These are phyloP conservation scores for Picea glauca DNA, from an alignment of 75 land plant genomes.

Conservation along the genomic window DNA sequence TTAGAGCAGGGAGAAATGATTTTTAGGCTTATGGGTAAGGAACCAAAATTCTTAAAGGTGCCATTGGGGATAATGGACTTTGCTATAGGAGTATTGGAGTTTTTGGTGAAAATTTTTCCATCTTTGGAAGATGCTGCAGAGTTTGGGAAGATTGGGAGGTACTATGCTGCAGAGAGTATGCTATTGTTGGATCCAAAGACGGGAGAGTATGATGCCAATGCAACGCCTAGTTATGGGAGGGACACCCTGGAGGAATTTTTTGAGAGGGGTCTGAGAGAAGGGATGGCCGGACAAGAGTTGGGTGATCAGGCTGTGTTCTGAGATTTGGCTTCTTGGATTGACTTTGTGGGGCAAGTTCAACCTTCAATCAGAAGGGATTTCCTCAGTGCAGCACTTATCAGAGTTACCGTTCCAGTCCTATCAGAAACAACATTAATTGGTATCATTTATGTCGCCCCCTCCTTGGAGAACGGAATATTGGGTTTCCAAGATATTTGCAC, in stretches of 20 bases:
- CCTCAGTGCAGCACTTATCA: no score
- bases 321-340: not conserved
- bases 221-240: slow-evolving; percentile 95
- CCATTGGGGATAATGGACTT: slow-evolving; percentile 94
- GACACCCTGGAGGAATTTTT: slow-evolving; percentile 96
- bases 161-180: slow-evolving; percentile 99
- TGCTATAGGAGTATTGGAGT: slow-evolving; percentile 76
- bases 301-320: slow-evolving; percentile 88
- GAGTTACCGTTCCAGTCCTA: no score
- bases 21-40: slow-evolving; percentile 67
- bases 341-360: no score
- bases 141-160: slow-evolving; percentile 95
- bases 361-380: no score
- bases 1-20: slow-evolving; percentile 92
- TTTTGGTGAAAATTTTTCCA: slow-evolving; percentile 78
- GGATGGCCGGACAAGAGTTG: slow-evolving; percentile 97
- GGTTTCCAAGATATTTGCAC: no score
- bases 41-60: slow-evolving; percentile 90
- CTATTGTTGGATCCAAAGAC: slow-evolving; percentile 75
- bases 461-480: no score
- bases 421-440: no score
- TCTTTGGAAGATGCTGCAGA: slow-evolving; percentile 88
- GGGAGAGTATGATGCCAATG: slow-evolving; percentile 83
- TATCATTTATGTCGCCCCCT: no score
- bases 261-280: slow-evolving; percentile 72